Percentiles rank a stretch among this genome's conserved stretches.
phyloP scores from a whole-genome alignment of 2,329 filamentous ascomycete species.

The Hypoxylon sp. region DNA sequence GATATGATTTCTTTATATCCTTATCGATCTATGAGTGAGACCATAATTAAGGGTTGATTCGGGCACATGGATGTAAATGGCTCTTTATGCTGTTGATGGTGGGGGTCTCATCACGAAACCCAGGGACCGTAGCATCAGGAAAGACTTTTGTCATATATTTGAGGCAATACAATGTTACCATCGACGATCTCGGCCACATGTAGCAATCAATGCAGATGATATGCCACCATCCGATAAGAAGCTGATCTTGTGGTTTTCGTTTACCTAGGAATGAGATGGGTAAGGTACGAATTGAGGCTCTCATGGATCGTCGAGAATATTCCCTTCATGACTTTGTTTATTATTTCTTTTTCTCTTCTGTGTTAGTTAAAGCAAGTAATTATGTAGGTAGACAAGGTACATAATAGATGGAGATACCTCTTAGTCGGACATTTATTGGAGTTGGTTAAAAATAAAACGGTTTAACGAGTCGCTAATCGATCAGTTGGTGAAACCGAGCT shows the following conservation, averaged over 20 bases:
- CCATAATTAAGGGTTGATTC: not conserved
- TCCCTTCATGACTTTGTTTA: too few relatives aligned
- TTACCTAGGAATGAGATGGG: too few relatives aligned
- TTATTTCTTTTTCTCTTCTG: too few relatives aligned
- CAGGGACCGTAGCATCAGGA: slow-evolving; percentile 25
- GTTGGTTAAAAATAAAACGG: too few relatives aligned
- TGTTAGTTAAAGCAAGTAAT: not conserved
- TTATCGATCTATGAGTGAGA: not conserved
- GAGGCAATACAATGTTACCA: slow-evolving; percentile 4
- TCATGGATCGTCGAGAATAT: too few relatives aligned
- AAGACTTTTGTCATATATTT: slow-evolving; percentile 12
- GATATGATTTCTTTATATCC: not conserved
- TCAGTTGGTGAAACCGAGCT: too few relatives aligned
- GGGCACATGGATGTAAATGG: not conserved
- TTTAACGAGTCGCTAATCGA: not conserved
- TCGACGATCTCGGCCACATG: slow-evolving; percentile 17
- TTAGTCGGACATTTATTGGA: too few relatives aligned
- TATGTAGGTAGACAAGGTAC: not conserved
- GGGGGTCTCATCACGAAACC: slow-evolving; percentile 17
- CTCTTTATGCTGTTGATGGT: not conserved
- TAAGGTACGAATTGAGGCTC: slow-evolving; percentile 15
- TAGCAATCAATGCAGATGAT: slow-evolving; percentile 1
- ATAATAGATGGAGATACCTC: not conserved
- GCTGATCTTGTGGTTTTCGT: not conserved
- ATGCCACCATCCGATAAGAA: slow-evolving; percentile 4